Percentiles rank a stretch among this genome's conserved stretches.
Evolutionary conservation across 2,329 filamentous ascomycete genomes (phyloP).

Genomic region (Akanthomyces dipterigenus): DNA sequence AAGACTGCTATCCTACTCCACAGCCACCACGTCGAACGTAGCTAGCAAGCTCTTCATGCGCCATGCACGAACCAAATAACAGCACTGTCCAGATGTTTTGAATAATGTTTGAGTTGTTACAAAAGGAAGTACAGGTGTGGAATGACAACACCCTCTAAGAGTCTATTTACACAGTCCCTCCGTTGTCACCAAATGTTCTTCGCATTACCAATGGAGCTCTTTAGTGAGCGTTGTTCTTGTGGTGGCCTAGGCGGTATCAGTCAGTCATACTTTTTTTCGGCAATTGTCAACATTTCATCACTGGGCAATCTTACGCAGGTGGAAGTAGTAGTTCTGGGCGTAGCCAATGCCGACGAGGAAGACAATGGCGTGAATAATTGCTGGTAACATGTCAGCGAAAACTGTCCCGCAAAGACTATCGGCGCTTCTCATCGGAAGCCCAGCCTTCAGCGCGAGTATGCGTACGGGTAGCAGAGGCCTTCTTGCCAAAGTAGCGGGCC

Average conservation of each 20-base stretch:
- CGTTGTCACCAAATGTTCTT: constrained; percentile 9
- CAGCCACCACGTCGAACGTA: neutral
- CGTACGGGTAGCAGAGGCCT: constrained; percentile 82
- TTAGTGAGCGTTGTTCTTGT: constrained; percentile 99
- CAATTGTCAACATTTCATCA: neutral
- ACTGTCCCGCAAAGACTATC: constrained; percentile 1
- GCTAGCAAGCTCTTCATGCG: no score
- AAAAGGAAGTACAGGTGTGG: constrained; percentile 32
- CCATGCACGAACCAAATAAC: neutral
- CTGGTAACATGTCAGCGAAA: constrained; percentile 39
- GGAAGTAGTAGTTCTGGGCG: constrained; percentile 99
- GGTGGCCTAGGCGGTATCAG: constrained; percentile 64
- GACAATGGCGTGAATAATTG: constrained; percentile 79
- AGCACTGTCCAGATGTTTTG: constrained; percentile 17
- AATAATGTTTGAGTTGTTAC: constrained; percentile 19
- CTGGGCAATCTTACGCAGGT: constrained; percentile 66
- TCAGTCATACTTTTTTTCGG: constrained; percentile 8
- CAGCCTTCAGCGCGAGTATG: neutral
- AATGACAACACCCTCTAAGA: constrained; percentile 29
- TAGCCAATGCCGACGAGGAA: constrained; percentile 78
- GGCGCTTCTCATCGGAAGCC: constrained; percentile 21
- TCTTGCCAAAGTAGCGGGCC: constrained; percentile 91
- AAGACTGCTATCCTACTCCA: neutral
- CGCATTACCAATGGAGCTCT: constrained; percentile 21
- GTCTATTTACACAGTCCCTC: constrained; percentile 36